Evolutionary conservation across 352 stramenopile species (phyloP), one percentile per base, ranked within the genome.

Genomic region (Pseudoperonospora humuli): DNA sequence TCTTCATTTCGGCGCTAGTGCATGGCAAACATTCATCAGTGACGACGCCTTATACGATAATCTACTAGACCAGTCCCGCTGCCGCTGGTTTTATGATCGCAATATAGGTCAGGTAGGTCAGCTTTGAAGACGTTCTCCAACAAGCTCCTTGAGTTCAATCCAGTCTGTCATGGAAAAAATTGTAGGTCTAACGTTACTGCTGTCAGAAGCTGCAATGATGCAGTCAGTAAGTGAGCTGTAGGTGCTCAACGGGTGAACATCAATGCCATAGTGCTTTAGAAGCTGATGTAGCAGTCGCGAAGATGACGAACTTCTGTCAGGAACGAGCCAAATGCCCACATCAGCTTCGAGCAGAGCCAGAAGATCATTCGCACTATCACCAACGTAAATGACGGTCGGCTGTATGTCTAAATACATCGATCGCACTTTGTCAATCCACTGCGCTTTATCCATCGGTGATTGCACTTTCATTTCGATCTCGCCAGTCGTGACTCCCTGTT

Each of bases 321-420:
- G 10, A 33, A 20, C 8, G 1, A 86, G 36, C 26, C 50, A 69
- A 40, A 87, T 51, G 3, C 72, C 77, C 6, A 87, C 58, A 48
- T 90, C 75, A 15, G 75, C 77, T 19, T 72, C 54, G 14, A 82
- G 29, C 57, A 87, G 55, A 9, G 70, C 75, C 9, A 86, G 41
- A 19, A 87, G 24, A 49, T 90, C 77, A 29, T 75, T 87, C 0
- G 58, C 61, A 32, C 75, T 84, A 34, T 90, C 77, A 7, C 77
- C 77, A 15, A 90, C 54, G 41, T 75, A 90, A n/a, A 85, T 42
- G 2, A 74, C 19, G 0, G 49, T 40, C 3, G 29, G 11, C 7
- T 36, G 32, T 11, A n/a, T 32, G 7, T 42, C 35, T 21, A 19
- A 15, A 13, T 45, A 20, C 1, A 29, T 29, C 18, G 27, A 13